Evolutionary conservation across 2,329 filamentous ascomycete species (phyloP).

Genomic region (Dothistroma pini): DNA sequence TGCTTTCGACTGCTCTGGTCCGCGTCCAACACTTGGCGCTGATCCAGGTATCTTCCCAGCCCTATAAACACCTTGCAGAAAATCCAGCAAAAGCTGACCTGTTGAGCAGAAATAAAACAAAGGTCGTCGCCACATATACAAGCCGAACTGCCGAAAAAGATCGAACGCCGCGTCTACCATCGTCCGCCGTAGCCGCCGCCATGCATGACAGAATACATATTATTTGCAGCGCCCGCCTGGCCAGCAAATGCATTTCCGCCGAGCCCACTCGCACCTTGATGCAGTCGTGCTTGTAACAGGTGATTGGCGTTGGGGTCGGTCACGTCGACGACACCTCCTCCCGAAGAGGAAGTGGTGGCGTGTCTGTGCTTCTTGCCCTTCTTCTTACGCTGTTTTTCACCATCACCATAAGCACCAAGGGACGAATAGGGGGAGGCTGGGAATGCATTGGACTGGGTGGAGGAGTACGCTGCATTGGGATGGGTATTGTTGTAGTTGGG

Average conservation of each 20-base stretch:
- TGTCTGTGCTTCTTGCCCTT: constrained; percentile 99
- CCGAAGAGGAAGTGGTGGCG: constrained; percentile 97
- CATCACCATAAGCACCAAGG: constrained; percentile 28
- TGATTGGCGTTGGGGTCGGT: constrained; percentile 90
- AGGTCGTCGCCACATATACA: constrained; percentile 23
- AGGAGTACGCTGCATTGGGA: constrained; percentile 22
- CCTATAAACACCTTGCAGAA: constrained; percentile 29
- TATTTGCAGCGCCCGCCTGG: constrained; percentile 25
- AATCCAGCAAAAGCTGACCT: constrained; percentile 22
- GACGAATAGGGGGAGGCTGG: constrained; percentile 24
- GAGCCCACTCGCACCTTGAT: constrained; percentile 73
- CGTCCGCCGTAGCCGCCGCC: constrained; percentile 29
- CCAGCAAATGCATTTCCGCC: constrained; percentile 26
- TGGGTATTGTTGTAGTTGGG: constrained; percentile 26
- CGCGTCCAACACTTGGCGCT: constrained; percentile 31
- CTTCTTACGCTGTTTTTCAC: constrained; percentile 71
- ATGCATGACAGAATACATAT: constrained; percentile 32
- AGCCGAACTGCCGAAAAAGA: constrained; percentile 6
- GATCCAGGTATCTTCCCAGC: constrained; percentile 23
- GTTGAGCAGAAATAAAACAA: constrained; percentile 21
- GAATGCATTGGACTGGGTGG: constrained; percentile 25
- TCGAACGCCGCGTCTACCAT: constrained; percentile 27
- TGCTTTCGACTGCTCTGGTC: constrained; percentile 22
- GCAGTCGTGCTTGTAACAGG: constrained; percentile 73
- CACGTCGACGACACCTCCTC: constrained; percentile 96